phyloP scores from a whole-genome alignment of 208 protist genomes.

The Trypanosomatidae sp. region DNA sequence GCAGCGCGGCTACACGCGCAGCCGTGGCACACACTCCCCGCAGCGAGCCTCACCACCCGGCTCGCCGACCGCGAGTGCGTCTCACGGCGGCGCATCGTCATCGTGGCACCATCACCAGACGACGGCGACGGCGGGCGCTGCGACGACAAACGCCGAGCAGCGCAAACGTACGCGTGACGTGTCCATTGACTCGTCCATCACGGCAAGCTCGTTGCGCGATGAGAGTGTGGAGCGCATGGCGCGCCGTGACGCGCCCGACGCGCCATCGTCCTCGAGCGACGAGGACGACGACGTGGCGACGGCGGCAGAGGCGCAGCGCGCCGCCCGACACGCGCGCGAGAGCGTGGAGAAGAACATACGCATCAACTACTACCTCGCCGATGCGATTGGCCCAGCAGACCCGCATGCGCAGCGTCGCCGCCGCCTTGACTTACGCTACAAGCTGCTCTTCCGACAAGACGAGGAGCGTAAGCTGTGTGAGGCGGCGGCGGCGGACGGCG shows the following conservation, averaged over 20 bases:
- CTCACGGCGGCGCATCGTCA: no score
- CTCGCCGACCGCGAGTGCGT: no score
- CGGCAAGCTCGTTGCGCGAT: conserved; percentile 44
- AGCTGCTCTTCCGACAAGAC: conserved; percentile 10
- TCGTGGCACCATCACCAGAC: no score
- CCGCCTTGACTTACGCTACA: conserved; percentile 20
- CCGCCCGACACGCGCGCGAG: conserved; percentile 23
- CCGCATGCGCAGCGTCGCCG: conserved; percentile 1
- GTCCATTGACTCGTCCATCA: conserved; percentile 49
- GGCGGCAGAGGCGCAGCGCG: conserved; percentile 13
- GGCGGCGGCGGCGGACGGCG: conserved; percentile 1
- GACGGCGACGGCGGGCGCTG: no score
- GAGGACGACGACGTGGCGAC: conserved; percentile 12
- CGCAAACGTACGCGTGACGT: conserved; percentile 17
- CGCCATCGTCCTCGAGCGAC: conserved; percentile 1
- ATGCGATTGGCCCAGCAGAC: conserved; percentile 18
- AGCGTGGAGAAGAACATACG: conserved; percentile 31
- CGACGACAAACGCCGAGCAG: no score
- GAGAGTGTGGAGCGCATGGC: conserved; percentile 17
- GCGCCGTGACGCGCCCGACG: conserved; percentile 7
- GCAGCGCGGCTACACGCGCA: no score
- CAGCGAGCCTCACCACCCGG: no score
- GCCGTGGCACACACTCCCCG: no score
- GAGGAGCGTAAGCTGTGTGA: conserved; percentile 6
- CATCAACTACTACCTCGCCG: conserved; percentile 55